A percentile compares a stretch with the other conserved stretches of the same genome.
Conservation (phyloP, 306 rosid genomes). For the Calophaca sinica region DNA sequence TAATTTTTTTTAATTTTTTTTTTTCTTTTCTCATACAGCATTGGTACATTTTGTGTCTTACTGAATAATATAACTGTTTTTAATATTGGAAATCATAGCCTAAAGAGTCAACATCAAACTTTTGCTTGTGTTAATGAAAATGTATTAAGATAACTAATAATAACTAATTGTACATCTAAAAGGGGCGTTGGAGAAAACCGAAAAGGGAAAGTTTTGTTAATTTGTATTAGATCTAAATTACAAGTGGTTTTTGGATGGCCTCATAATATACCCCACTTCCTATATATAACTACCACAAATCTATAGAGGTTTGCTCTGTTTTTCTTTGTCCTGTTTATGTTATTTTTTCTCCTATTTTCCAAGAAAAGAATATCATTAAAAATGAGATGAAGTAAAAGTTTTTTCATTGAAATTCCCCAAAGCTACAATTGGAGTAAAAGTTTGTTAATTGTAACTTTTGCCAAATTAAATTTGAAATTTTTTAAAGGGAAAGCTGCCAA, state of each 20-base stretch:
- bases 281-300: not conserved
- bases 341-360: not conserved
- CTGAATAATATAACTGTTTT: not conserved
- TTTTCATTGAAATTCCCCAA: no score
- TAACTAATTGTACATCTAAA: not conserved
- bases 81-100: not conserved
- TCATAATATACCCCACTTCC: not conserved
- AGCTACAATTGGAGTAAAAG: no score
- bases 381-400: not conserved
- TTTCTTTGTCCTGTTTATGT: not conserved
- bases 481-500: not conserved
- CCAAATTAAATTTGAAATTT: no score
- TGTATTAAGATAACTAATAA: not conserved
- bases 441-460: not conserved
- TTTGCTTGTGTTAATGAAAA: not conserved
- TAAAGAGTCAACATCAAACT: conserved; percentile 5
- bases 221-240: conserved; percentile 21
- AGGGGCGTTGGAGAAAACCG: not conserved
- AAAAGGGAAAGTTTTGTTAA: not conserved
- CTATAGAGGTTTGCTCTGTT: not conserved
- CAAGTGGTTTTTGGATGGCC: not conserved
- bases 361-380: not conserved
- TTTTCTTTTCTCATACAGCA: not conserved
- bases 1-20: not conserved
- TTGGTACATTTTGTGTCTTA: not conserved